These are phyloP conservation scores for Exophiala sp. DNA, from an alignment of 2,329 filamentous ascomycete species.

Conservation along the genomic window DNA sequence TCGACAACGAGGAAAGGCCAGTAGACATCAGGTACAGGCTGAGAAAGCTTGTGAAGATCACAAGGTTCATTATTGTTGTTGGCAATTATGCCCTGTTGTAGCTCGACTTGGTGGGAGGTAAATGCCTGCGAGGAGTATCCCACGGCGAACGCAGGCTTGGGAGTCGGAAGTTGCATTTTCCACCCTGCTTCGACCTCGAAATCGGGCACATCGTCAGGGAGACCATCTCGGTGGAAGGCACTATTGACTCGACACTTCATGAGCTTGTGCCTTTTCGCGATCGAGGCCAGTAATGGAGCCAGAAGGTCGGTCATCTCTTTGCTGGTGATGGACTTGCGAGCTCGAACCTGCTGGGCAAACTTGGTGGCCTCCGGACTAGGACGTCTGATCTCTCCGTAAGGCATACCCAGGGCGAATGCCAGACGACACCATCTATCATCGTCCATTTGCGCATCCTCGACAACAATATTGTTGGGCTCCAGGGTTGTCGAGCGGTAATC, in stretches of 20 bases:
- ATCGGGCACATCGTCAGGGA: constrained; percentile 19
- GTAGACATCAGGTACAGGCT: constrained; percentile 22
- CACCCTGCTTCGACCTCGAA: constrained; percentile 20
- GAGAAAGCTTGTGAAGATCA: constrained; percentile 25
- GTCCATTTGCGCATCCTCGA: constrained; percentile 22
- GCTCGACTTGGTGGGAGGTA: constrained; percentile 19
- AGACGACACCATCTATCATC: constrained; percentile 23
- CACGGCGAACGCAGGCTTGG: constrained; percentile 21
- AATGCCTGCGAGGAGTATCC: constrained; percentile 22
- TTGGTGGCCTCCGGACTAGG: constrained; percentile 14
- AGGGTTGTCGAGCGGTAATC: constrained; percentile 21
- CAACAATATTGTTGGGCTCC: constrained; percentile 23
- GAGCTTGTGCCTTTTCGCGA: constrained; percentile 15
- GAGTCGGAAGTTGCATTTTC: constrained; percentile 22
- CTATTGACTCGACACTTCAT: constrained; percentile 15
- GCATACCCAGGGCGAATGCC: constrained; percentile 25
- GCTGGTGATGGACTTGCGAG: constrained; percentile 10
- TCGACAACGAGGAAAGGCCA: constrained; percentile 29
- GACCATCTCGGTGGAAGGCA: constrained; percentile 19
- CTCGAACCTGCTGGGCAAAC: constrained; percentile 21
- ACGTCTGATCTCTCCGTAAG: constrained; percentile 14
- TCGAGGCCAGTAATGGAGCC: constrained; percentile 15
- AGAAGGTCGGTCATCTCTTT: constrained; percentile 18
- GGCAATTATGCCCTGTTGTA: constrained; percentile 27
- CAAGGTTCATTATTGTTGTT: constrained; percentile 22